phyloP scores from a whole-genome alignment of 208 protist genomes.

The Trypanosoma vivax region DNA sequence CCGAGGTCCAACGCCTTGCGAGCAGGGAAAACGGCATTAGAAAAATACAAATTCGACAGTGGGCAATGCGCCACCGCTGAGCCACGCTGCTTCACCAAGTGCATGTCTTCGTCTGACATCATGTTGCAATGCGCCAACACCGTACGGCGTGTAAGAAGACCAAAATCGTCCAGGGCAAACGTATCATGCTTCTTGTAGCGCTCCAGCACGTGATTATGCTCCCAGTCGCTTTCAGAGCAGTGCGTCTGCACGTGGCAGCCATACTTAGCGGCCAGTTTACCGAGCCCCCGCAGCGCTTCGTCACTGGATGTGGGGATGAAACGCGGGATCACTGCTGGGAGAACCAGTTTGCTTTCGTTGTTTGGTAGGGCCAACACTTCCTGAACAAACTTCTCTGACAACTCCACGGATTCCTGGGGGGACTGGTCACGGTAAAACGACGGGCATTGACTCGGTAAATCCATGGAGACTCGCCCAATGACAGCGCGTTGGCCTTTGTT shows the following conservation, averaged over 20 bases:
- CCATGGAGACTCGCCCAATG: slow-evolving; percentile 90
- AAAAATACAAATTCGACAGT: slow-evolving; percentile 89
- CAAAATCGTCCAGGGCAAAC: slow-evolving; percentile 72
- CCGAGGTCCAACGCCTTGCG: slow-evolving; percentile 47
- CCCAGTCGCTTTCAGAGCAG: slow-evolving; percentile 81
- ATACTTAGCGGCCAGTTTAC: slow-evolving; percentile 60
- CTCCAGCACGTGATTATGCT: slow-evolving; percentile 88
- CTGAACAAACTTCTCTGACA: slow-evolving; percentile 64
- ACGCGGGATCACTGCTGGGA: slow-evolving; percentile 88
- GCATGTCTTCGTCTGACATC: slow-evolving; percentile 78
- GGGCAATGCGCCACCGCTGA: slow-evolving; percentile 89
- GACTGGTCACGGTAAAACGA: slow-evolving; percentile 86
- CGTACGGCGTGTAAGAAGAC: slow-evolving; percentile 71
- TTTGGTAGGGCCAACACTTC: slow-evolving; percentile 33
- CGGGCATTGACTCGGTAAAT: slow-evolving; percentile 75
- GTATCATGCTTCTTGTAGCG: slow-evolving; percentile 80
- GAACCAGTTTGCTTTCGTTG: slow-evolving; percentile 48
- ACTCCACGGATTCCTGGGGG: slow-evolving; percentile 41
- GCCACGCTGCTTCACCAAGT: slow-evolving; percentile 45
- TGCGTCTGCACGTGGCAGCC: slow-evolving; percentile 70
- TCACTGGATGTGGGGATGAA: slow-evolving; percentile 91
- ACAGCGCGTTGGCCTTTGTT: slow-evolving; percentile 84
- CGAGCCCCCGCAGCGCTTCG: slow-evolving; percentile 74
- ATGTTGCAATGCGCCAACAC: slow-evolving; percentile 90
- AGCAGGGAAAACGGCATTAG: slow-evolving; percentile 66